Conservation (phyloP, 352 stramenopile genomes). For the Pythium utonaiense region DNA sequence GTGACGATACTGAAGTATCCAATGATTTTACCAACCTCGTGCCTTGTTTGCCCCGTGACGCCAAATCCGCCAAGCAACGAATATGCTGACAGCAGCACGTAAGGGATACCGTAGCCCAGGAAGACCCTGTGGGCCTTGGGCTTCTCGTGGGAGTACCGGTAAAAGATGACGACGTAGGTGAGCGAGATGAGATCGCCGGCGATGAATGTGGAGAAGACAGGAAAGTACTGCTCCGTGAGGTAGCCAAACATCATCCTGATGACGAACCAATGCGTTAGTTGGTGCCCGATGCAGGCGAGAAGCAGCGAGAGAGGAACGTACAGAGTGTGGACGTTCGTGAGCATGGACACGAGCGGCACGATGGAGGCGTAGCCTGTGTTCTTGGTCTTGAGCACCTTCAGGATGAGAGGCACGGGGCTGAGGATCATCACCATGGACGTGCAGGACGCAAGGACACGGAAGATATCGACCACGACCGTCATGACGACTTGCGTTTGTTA, state of each 20-base stretch:
- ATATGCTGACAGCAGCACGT: constrained; percentile 18
- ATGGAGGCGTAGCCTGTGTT: constrained; percentile 40
- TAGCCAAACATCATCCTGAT: constrained; percentile 40
- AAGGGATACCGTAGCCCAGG: constrained; percentile 12
- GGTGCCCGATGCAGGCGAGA: no score
- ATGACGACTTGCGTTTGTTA: no score
- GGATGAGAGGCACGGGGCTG: constrained; percentile 41
- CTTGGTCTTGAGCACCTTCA: constrained; percentile 29
- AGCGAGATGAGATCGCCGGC: constrained; percentile 32
- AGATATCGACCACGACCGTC: constrained; percentile 16
- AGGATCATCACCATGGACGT: constrained; percentile 36
- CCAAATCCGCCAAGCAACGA: constrained; percentile 6
- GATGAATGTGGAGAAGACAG: constrained; percentile 36
- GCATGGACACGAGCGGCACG: constrained; percentile 46
- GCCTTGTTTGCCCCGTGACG: constrained; percentile 15
- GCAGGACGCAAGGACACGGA: constrained; percentile 30
- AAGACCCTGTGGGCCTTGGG: constrained; percentile 32
- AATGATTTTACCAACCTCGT: constrained; percentile 27
- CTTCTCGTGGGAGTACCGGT: constrained; percentile 35
- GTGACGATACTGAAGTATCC: constrained; percentile 40
- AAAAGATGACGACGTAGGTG: constrained; percentile 45
- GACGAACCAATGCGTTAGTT: no score
- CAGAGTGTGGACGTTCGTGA: constrained; percentile 48
- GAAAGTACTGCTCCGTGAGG: constrained; percentile 40
- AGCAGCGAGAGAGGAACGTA: no score